Evolutionary conservation across 2,329 filamentous ascomycete genomes (phyloP), one percentile per base, ranked within the genome.

Genomic region (Cladosporium velox): DNA sequence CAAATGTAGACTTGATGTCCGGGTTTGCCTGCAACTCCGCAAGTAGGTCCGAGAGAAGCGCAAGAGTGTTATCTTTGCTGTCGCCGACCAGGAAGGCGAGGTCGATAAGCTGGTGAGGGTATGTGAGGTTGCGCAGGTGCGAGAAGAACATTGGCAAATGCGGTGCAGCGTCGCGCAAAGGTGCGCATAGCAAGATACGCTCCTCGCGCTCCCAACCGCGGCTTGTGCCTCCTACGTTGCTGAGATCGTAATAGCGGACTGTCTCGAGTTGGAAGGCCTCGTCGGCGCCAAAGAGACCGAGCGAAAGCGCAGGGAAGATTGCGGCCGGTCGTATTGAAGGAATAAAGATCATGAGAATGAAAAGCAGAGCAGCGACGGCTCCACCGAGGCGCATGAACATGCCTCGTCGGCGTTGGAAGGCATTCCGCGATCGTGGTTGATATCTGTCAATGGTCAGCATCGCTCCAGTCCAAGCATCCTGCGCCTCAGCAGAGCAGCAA

Each of bases 101-200:
- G 77, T 99, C 95, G 76, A 99, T 96, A 60, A 99, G 85, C 76
- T 96, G 91, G 78, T 99, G 95, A 0, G 95, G 95, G 76, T 99
- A 99, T 21, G 95, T 99, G 71, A 99, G 90, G 80, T 99, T 99
- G 72, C 89, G 89, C 66, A 99, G 85, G 77, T 99, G 96, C n/a
- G 91, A 90, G 81, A 99, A 99, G 86, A 99, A 98, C 94, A 99
- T 98, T 68, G 90, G 87, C 59, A 99, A 81, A 84, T 99, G 95
- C 30, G 91, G 86, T 75, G 96, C 89, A 55, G 95, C 95, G 79
- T 99, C 96, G 79, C 95, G 88, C 65, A 99, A 86, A 54, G 95
- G 95, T 18, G 96, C 95, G 79, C 95, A 98, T 66, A 99, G 86
- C 35, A 99, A 84, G 71, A 99, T 97, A 70, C 95, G 88, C 81